phyloP scores from a whole-genome alignment of 2,329 filamentous ascomycete genomes.

The Fusarium camptoceras region DNA sequence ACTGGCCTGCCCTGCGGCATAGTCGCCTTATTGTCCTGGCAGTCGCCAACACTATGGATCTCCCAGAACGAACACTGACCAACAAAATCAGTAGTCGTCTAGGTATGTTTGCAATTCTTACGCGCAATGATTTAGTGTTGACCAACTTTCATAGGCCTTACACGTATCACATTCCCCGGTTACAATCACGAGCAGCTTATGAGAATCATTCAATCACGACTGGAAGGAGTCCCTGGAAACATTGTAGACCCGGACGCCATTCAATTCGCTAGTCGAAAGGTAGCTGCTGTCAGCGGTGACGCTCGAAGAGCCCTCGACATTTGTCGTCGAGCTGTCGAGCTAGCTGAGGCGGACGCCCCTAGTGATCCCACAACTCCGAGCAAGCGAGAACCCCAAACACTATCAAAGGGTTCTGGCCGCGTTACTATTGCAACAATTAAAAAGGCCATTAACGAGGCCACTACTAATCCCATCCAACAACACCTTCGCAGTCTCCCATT shows the following conservation, averaged over 20 bases:
- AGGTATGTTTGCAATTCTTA: constrained; percentile 55
- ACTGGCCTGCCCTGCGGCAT: constrained; percentile 93
- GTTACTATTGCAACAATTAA: constrained; percentile 96
- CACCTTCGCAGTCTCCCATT: constrained; percentile 86
- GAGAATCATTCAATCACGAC: constrained; percentile 94
- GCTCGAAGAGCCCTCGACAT: constrained; percentile 94
- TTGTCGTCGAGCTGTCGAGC: constrained; percentile 92
- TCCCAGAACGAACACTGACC: constrained; percentile 93
- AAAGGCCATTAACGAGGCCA: constrained; percentile 93
- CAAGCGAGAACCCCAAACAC: constrained; percentile 57
- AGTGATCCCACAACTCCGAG: constrained; percentile 70
- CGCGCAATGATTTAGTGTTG: neutral
- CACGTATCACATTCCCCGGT: constrained; percentile 94
- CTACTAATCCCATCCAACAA: constrained; percentile 90
- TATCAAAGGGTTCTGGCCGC: constrained; percentile 54
- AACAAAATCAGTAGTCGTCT: constrained; percentile 98
- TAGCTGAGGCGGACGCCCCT: constrained; percentile 80
- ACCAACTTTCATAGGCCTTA: constrained; percentile 67
- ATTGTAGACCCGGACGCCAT: constrained; percentile 94
- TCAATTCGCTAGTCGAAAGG: constrained; percentile 96
- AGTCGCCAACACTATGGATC: constrained; percentile 98
- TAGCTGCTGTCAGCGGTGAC: constrained; percentile 95
- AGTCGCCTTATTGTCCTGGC: constrained; percentile 95
- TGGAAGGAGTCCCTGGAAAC: constrained; percentile 87
- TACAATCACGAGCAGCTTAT: constrained; percentile 98